Evolutionary conservation across 208 protist genomes (phyloP), one percentile per base, ranked within the genome.

Genomic region (Trypanosoma scelopori): DNA sequence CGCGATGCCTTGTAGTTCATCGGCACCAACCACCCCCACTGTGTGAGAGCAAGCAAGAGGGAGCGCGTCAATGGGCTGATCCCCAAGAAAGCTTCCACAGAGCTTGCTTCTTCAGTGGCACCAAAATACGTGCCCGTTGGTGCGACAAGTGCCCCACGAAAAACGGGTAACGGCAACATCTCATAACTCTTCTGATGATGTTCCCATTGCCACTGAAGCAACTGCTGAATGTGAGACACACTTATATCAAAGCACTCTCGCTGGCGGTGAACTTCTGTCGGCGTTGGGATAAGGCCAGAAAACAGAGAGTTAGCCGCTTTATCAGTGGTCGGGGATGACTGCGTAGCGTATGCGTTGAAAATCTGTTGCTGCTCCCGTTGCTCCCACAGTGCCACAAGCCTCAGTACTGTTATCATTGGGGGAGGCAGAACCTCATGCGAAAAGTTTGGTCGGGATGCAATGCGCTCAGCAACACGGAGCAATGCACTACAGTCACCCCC

Each of bases 171-270:
- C 3, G 85, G 79, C 22, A 81, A 68, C 20, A 74, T 58, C 41
- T 79, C 81, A 70, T 91, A 88, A 61, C 72, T 70, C 66, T 80
- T 71, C 64, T 91, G 85, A 56, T 88, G 68, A 59, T 86, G 68
- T 66, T 91, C 85, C 79, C 81, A 91, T 61, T 91, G 85, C 85
- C 85, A 91, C 60, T 84, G 81, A 5, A 91, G 53, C 5, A 91
- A 72, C 65, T 88, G 85, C 65, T 88, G 76, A 41, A 88, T 51
- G 43, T 91, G 81, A 1, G 65, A 57, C 13, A 88, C 72, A 52
- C 55, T 77, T n/a, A 87, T 73, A 71, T 84, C 70, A 60, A 82
- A 86, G 56, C 62, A 59, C 16, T 74, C 65, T 22, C 64, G 48
- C 25, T 76, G 73, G 28, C 71, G 75, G 49, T 87, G 84, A 61